phyloP scores from a whole-genome alignment of 768 basidiomycete species.

The Mycena capillaripes region DNA sequence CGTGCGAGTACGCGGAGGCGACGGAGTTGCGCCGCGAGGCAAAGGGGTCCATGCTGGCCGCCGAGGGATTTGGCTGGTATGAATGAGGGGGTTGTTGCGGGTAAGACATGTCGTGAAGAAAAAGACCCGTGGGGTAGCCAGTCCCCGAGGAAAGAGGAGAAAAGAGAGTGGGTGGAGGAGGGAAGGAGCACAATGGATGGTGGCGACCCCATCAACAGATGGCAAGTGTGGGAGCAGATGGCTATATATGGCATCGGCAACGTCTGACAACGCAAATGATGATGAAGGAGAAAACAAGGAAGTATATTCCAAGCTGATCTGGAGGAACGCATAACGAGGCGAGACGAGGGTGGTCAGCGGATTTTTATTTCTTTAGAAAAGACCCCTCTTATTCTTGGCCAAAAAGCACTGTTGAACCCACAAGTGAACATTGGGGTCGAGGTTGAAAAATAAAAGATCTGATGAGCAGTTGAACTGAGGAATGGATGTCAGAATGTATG shows the following conservation, averaged over 20 bases:
- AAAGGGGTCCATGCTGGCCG: slow-evolving; percentile 22
- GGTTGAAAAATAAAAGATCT: too few relatives aligned
- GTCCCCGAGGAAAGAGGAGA: slow-evolving; percentile 23
- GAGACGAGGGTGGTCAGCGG: too few relatives aligned
- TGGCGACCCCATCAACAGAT: slow-evolving; percentile 26
- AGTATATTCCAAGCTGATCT: too few relatives aligned
- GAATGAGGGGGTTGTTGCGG: slow-evolving; percentile 24
- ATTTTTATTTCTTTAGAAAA: too few relatives aligned
- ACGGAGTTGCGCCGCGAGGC: slow-evolving; percentile 21
- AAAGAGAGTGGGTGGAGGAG: slow-evolving; percentile 16
- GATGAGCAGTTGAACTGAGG: too few relatives aligned
- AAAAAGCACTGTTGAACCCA: too few relatives aligned
- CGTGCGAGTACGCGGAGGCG: slow-evolving; percentile 22
- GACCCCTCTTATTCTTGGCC: too few relatives aligned
- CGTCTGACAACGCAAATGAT: too few relatives aligned
- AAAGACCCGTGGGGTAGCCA: slow-evolving; percentile 14
- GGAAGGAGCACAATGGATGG: not conserved
- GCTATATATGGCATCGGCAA: not conserved
- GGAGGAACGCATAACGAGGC: too few relatives aligned
- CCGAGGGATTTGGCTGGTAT: slow-evolving; percentile 21
- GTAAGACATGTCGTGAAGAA: slow-evolving; percentile 23
- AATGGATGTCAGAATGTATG: too few relatives aligned
- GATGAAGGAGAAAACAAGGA: too few relatives aligned
- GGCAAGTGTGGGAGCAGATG: slow-evolving; percentile 13
- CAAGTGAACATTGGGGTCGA: too few relatives aligned